These are phyloP conservation scores for Lantana camara DNA, from an alignment of 257 asterid genomes.

Conservation along the genomic window DNA sequence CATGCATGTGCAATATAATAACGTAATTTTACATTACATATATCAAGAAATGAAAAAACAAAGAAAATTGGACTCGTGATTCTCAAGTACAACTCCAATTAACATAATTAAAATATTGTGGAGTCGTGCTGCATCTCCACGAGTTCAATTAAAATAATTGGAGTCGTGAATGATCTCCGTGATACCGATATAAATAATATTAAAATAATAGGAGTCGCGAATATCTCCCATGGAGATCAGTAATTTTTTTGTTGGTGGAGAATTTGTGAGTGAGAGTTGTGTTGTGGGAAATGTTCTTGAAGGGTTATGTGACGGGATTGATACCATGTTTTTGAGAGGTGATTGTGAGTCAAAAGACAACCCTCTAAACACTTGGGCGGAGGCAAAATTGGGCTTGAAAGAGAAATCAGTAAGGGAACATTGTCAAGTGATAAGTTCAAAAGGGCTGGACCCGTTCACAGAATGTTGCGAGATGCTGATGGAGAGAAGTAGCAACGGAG, in stretches of 20 bases:
- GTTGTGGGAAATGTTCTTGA: conserved; percentile 24
- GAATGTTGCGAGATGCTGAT: conserved; percentile 19
- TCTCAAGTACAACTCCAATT: too few relatives aligned
- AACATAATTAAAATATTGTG: too few relatives aligned
- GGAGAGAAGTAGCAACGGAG: conserved; percentile 22
- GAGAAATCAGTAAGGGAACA: not conserved
- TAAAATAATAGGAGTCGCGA: too few relatives aligned
- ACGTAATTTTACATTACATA: too few relatives aligned
- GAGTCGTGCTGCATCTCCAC: too few relatives aligned
- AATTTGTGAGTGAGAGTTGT: conserved; percentile 30
- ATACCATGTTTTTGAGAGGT: not conserved
- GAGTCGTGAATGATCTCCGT: too few relatives aligned
- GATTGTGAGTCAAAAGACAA: not conserved
- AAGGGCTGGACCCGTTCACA: conserved; percentile 3
- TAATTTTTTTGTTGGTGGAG: conserved; percentile 30
- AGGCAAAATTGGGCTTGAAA: conserved; percentile 30
- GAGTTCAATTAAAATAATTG: too few relatives aligned
- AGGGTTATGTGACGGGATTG: conserved; percentile 36
- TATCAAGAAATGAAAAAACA: too few relatives aligned
- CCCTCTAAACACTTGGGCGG: conserved; percentile 32
- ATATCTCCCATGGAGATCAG: conserved; percentile 22
- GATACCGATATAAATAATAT: too few relatives aligned
- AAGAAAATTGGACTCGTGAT: too few relatives aligned
- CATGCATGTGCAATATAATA: too few relatives aligned
- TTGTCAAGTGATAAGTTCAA: not conserved